Evolutionary conservation across 495 filamentous ascomycete genomes (phyloP).

Genomic region (Parmelia sp.): DNA sequence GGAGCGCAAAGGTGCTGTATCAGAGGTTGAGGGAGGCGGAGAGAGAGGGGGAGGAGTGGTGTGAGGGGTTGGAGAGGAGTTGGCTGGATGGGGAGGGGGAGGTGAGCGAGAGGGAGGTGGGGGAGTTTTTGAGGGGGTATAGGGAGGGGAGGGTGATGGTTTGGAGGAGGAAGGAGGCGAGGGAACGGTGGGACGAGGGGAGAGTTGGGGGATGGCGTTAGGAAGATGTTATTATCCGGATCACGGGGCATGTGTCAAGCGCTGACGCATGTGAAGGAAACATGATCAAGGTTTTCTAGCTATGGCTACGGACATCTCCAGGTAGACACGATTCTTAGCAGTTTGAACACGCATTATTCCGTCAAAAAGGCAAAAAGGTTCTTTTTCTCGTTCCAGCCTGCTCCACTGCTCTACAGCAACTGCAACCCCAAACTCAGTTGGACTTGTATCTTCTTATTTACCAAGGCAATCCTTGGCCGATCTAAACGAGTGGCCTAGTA

Average conservation of each 20-base stretch:
- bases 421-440: no score
- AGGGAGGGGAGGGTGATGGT: conserved; percentile 67
- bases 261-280: neutral
- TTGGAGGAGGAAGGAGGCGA: conserved; percentile 71
- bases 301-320: neutral
- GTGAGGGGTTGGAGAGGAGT: conserved; percentile 78
- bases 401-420: no score
- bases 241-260: neutral
- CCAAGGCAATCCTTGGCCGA: no score
- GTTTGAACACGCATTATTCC: no score
- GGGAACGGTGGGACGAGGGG: conserved; percentile 90
- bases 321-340: neutral
- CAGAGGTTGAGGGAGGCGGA: conserved; percentile 67
- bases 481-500: no score
- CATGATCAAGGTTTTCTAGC: neutral
- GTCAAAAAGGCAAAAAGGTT: no score
- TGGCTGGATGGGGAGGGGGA: conserved; percentile 57
- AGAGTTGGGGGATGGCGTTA: conserved; percentile 88
- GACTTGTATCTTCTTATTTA: no score
- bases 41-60: conserved; percentile 76
- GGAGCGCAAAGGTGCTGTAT: conserved; percentile 78
- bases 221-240: conserved; percentile 20
- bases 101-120: conserved; percentile 69
- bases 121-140: conserved; percentile 76
- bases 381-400: no score